Base-by-base conservation (phyloP, 352 stramenopile genomes). In the Globisporangium takayamanum region DNA sequence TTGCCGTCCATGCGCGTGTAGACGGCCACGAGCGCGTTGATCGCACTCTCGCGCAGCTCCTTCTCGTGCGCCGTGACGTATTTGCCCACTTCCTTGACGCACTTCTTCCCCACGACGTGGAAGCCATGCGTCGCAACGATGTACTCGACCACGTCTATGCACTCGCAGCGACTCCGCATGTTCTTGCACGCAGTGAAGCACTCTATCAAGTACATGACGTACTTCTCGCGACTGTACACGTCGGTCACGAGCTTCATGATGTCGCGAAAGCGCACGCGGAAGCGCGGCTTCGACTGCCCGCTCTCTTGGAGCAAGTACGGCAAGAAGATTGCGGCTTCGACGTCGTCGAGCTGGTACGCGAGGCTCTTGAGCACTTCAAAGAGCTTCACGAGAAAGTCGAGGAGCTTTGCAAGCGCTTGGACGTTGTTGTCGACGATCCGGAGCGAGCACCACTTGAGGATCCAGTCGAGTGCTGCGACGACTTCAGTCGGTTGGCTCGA, bases 371-470 rank as follows among this genome's bases (percentile, higher is more conserved):
- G 58, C 64, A 92, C 75, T 55, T 88, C 73, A 37, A 95, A 89
- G 14, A 95, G 67, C 53, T 89, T 88, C 8, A 93, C 76, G 8
- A 94, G 57, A 2, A 94, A 73, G 47, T 95, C 84, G 2, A 95
- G 66, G 36, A 95, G 54, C 44, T 94, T 94, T 1, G 79, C 82
- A 16, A 94, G 69, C 0, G 81, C 86, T 63, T 95, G 84, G 16
- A 94, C 86, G 47, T 95, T 95, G 56, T 94, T 94, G 66, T 95
- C 86, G 8, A 94, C 84, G 50, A 95, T 78, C 8, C 86, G 82
- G 14, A 95, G 70, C 5, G 76, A 80, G 28, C 78, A 93, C 86
- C 86, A 95, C 67, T 95, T 95, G 39, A 95, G 68, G 14, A 94
- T 71, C 28, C 89, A 66, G 63, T 95, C 86, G 30, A 95, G 60